Evolutionary conservation across 208 protist species (phyloP).

Genomic region (Wallacemonas collosoma): DNA sequence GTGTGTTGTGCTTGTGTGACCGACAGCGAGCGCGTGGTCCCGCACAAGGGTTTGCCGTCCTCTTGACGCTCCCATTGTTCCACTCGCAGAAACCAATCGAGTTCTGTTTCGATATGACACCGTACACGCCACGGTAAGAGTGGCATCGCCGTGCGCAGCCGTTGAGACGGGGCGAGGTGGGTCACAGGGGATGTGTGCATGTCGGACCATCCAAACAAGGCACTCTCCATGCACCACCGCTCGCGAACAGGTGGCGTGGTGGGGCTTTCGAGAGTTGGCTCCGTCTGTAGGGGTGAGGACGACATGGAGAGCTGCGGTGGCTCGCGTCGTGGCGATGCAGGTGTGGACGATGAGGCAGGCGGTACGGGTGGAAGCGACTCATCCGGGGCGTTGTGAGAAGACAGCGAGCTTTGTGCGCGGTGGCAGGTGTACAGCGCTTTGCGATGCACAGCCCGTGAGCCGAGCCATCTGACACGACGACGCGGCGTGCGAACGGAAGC

Average conservation of each 20-base stretch:
- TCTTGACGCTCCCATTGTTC: background rate
- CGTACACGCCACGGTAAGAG: constrained; percentile 45
- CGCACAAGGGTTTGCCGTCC: background rate
- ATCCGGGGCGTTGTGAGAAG: too few species aligned
- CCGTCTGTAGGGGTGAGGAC: background rate
- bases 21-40: background rate
- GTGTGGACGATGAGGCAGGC: too few species aligned
- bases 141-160: constrained; percentile 36
- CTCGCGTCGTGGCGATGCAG: too few species aligned
- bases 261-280: background rate
- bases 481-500: too few species aligned
- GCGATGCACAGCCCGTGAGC: too few species aligned
- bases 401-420: too few species aligned
- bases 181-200: constrained; percentile 38
- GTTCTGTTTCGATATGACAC: constrained; percentile 34
- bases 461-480: too few species aligned
- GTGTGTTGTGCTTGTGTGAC: too few species aligned
- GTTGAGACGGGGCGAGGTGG: constrained; percentile 33
- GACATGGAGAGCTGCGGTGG: too few species aligned
- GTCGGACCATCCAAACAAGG: constrained; percentile 51
- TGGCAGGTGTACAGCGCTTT: too few species aligned
- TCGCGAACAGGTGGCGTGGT: background rate
- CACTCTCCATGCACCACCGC: constrained; percentile 6
- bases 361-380: too few species aligned
- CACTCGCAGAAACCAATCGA: constrained; percentile 44